These are phyloP conservation scores for Termitomyces sp. DNA, from an alignment of 768 basidiomycete species.

Conservation along the genomic window DNA sequence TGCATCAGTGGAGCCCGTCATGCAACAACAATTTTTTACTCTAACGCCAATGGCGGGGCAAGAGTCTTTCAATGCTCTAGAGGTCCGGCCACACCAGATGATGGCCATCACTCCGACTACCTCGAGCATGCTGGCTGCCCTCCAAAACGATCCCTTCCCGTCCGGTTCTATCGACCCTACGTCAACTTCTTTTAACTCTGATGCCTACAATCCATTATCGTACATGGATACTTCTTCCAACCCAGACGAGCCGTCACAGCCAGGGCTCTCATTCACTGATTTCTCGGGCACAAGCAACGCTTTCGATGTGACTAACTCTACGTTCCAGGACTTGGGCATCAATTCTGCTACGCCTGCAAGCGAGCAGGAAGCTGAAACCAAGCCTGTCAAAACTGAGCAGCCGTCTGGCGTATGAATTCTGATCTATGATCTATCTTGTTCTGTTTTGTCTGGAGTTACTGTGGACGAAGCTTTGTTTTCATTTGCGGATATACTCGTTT, in stretches of 20 bases:
- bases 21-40: constrained; percentile 85
- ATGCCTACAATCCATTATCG: constrained; percentile 63
- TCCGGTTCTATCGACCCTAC: constrained; percentile 61
- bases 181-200: constrained; percentile 56
- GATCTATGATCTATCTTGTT: constrained; percentile 12
- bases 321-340: constrained; percentile 62
- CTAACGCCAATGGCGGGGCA: constrained; percentile 88
- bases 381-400: constrained; percentile 65
- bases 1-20: constrained; percentile 86
- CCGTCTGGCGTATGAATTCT: constrained; percentile 25
- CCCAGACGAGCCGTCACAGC: constrained; percentile 63
- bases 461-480: constrained; percentile 5
- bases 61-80: constrained; percentile 66
- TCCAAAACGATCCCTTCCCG: constrained; percentile 73
- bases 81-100: constrained; percentile 50
- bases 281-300: constrained; percentile 54
- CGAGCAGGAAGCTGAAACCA: constrained; percentile 60
- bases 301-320: constrained; percentile 69
- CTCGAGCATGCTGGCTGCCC: constrained; percentile 85
- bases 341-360: constrained; percentile 44
- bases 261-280: constrained; percentile 67
- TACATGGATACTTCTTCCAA: constrained; percentile 71
- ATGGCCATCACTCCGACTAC: constrained; percentile 84
- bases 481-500: constrained; percentile 16
- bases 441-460: constrained; percentile 5